Base-by-base conservation (phyloP, 768 basidiomycete species). In the Rhodotorula paludigena region DNA sequence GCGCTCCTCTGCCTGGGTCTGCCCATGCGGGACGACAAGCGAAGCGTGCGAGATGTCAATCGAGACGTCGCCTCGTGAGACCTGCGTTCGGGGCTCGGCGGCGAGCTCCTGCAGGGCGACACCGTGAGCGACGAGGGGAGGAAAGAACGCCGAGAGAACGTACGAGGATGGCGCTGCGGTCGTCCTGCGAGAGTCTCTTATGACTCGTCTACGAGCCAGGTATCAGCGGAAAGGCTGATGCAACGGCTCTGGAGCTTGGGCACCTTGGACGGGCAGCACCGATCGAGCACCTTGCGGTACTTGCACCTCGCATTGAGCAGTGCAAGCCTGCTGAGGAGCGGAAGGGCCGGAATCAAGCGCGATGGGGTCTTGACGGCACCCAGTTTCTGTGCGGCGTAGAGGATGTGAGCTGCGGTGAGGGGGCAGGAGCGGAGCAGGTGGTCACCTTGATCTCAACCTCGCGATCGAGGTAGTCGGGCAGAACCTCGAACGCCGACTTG, bases 211-310 rank as follows among this genome's bases (percentile, higher is more conserved):
- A 23, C 21, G 35, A n/a, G n/a, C n/a, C n/a, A n/a, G n/a, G n/a
- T n/a, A n/a, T n/a, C n/a, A n/a, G n/a, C n/a, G n/a, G n/a, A n/a
- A n/a, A n/a, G n/a, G n/a, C n/a, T n/a, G n/a, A n/a, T n/a, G n/a
- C n/a, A n/a, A n/a, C n/a, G n/a, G n/a, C n/a, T n/a, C n/a, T n/a
- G n/a, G 23, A 2, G 51, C 16, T 38, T 0, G 39, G 63, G 4
- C 65, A 86, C 89, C 82, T 92, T 92, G 9, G 88, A 87, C 6
- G 89, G 87, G 74, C 92, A 93, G n/a, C 81, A 77, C 35, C 81
- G 77, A 65, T 87, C 82, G 36, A 85, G 78, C 39, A 91, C 82
- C 81, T 63, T 63, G 54, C 84, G 83, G 74, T 90, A 91, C 21
- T 83, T 82, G 72, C 88, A 89, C 73, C 84, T 87, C 0, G 81